Evolutionary conservation across 495 filamentous ascomycete genomes (phyloP), one percentile per base, ranked within the genome.

Genomic region (Aspergillus homomorphus): DNA sequence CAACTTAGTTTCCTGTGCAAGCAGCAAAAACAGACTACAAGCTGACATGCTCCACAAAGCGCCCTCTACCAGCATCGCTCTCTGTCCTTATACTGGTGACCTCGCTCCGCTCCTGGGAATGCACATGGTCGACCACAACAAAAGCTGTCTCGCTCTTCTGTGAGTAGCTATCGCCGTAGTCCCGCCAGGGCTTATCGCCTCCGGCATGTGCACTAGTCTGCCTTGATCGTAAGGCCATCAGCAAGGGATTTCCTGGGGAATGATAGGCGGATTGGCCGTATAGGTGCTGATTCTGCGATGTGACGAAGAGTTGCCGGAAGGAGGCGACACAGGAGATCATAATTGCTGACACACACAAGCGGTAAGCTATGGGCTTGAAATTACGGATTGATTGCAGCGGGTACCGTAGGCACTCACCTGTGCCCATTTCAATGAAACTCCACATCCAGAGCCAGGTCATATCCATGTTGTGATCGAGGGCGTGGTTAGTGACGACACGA

Each of bases 391-490:
- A 4, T 30, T 4, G 10, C 4, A 10, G 10, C 4, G 26, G 26
- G 26, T 30, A 30, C 4, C 42, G 18, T 3, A 19, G 44, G 19
- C 4, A 48, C 45, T 10, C 12, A 48, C 45, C 45, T 0, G 23
- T 23, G 14, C 20, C 23, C 19, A 23, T 23, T 9, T 48, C 45
- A 15, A 48, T 48, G 9, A 48, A 48, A 23, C 45, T 48, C 45
- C 45, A 48, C 45, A 48, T 48, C 45, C 45, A 48, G 19, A 48
- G 45, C 45, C 45, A 48, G 45, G 45, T 22, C 23, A 22, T 22
- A 22, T 48, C 45, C 45, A 23, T 22, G 9, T 48, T 48, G 19
- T 23, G 20, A 15, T 48, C 9, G 20, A 22, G 20, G 19, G 20
- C 20, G 20, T 21, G 20, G 20, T 22, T 23, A 20, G 23, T 23